Evolutionary conservation across 768 basidiomycete genomes (phyloP).

Genomic region (Boletus fagicola): DNA sequence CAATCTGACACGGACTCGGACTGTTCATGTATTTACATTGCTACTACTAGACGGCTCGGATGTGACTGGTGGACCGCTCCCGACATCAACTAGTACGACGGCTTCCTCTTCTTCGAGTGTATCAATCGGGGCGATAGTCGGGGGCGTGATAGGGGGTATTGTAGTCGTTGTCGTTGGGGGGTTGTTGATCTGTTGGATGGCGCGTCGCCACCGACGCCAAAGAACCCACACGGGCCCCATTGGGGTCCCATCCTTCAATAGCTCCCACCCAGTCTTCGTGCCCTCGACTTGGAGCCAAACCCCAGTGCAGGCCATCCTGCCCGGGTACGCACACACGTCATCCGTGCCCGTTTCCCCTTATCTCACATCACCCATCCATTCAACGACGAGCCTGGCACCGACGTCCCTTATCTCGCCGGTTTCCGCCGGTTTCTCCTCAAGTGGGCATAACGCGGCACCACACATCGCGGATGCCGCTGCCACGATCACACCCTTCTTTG

Average conservation of each 20-base stretch:
- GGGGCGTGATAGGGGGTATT: conserved; percentile 23
- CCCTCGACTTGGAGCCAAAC: not conserved
- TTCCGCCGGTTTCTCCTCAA: not conserved
- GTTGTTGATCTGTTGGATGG: conserved; percentile 9
- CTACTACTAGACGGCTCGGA: conserved; percentile 8
- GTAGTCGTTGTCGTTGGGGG: conserved; percentile 14
- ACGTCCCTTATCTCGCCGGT: not conserved
- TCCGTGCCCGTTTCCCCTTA: not conserved
- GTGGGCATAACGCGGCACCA: not conserved
- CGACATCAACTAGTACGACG: conserved; percentile 6
- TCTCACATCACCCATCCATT: conserved; percentile 7
- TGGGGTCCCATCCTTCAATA: not conserved
- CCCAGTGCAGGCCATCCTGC: not conserved
- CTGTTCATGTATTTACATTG: not conserved
- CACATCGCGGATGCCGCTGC: conserved; percentile 20
- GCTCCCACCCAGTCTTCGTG: not conserved
- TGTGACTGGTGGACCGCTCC: conserved; percentile 17
- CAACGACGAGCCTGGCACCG: conserved; percentile 11
- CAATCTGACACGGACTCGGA: not conserved
- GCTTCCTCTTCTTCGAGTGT: conserved; percentile 10
- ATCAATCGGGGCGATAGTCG: conserved; percentile 18
- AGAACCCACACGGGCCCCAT: not conserved
- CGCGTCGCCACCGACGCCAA: conserved; percentile 14
- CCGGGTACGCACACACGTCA: not conserved
- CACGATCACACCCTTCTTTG: conserved; percentile 25